phyloP scores from a whole-genome alignment of 2,329 filamentous ascomycete species.

The Botryotinia convoluta region DNA sequence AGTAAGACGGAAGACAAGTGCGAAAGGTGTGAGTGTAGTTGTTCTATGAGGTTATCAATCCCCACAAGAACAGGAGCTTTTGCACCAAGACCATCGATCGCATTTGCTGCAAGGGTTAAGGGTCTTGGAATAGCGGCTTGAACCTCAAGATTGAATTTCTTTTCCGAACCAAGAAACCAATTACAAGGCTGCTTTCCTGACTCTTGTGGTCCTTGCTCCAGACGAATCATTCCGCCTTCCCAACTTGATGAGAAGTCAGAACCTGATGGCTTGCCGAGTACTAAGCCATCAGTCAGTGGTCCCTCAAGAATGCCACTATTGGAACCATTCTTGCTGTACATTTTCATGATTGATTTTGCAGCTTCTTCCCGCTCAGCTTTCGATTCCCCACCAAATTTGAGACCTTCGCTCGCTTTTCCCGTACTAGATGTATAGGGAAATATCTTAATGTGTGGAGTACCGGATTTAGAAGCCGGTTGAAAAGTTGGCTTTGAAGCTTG shows the following conservation, averaged over 20 bases:
- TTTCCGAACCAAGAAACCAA: slow-evolving; percentile 79
- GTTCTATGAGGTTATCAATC: slow-evolving; percentile 72
- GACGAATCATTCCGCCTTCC: slow-evolving; percentile 80
- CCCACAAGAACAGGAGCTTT: slow-evolving; percentile 68
- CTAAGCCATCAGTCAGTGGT: slow-evolving; percentile 83
- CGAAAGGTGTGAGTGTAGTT: slow-evolving; percentile 72
- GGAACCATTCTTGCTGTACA: slow-evolving; percentile 58
- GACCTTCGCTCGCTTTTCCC: slow-evolving; percentile 58
- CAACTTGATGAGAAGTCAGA: slow-evolving; percentile 59
- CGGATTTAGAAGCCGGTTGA: slow-evolving; percentile 45
- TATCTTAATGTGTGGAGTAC: slow-evolving; percentile 62
- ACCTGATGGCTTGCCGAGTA: slow-evolving; percentile 60
- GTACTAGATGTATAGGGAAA: slow-evolving; percentile 69
- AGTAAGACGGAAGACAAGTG: slow-evolving; percentile 87
- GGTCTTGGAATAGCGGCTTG: slow-evolving; percentile 71
- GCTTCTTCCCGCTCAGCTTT: slow-evolving; percentile 79
- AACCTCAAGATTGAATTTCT: slow-evolving; percentile 70
- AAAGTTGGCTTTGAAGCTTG: slow-evolving; percentile 30
- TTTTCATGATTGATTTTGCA: slow-evolving; percentile 65
- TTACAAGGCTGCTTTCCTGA: slow-evolving; percentile 48
- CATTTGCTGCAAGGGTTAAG: slow-evolving; percentile 45
- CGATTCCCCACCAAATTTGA: slow-evolving; percentile 86
- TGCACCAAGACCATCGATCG: slow-evolving; percentile 47
- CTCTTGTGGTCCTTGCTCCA: slow-evolving; percentile 59
- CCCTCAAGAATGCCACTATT: slow-evolving; percentile 70